Percentiles rank a stretch among this genome's conserved stretches.
Conservation (phyloP, 192 early-diverging fungal genomes). For the Mortierella alpina region DNA sequence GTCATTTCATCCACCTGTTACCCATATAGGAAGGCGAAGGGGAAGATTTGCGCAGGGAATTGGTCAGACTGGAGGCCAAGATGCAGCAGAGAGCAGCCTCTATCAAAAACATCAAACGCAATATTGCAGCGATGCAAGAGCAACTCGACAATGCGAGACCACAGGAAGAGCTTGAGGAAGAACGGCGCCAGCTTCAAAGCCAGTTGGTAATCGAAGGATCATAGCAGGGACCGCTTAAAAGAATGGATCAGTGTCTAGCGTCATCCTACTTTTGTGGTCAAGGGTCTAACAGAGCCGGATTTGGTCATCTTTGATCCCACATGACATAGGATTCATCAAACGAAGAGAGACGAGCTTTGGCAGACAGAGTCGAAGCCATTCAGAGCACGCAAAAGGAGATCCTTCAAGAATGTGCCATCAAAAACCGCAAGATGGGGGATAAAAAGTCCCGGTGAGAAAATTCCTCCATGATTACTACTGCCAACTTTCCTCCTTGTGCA, state of each 20-base stretch:
- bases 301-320: no score
- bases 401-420: constrained; percentile 11
- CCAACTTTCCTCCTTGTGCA: not conserved
- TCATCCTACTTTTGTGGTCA: constrained; percentile 1
- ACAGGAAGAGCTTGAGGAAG: constrained; percentile 16
- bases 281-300: not conserved
- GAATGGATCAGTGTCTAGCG: not conserved
- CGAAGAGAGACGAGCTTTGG: constrained; percentile 38
- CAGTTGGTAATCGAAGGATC: constrained; percentile 38
- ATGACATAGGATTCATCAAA: constrained; percentile 12
- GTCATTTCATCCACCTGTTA: not conserved
- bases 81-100: constrained; percentile 36
- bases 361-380: constrained; percentile 51
- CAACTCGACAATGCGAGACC: constrained; percentile 28
- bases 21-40: constrained; percentile 44
- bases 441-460: constrained; percentile 41
- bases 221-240: constrained; percentile 5
- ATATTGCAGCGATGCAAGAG: constrained; percentile 46
- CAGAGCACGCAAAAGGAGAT: constrained; percentile 49
- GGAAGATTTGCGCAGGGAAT: constrained; percentile 38
- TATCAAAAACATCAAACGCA: constrained; percentile 40
- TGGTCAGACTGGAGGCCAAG: constrained; percentile 46
- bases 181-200: constrained; percentile 30
- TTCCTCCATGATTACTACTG: not conserved
- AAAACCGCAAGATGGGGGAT: constrained; percentile 19